Evolutionary conservation across 2,329 filamentous ascomycete genomes (phyloP).

Genomic region (Rhexocercosporidium sp.): DNA sequence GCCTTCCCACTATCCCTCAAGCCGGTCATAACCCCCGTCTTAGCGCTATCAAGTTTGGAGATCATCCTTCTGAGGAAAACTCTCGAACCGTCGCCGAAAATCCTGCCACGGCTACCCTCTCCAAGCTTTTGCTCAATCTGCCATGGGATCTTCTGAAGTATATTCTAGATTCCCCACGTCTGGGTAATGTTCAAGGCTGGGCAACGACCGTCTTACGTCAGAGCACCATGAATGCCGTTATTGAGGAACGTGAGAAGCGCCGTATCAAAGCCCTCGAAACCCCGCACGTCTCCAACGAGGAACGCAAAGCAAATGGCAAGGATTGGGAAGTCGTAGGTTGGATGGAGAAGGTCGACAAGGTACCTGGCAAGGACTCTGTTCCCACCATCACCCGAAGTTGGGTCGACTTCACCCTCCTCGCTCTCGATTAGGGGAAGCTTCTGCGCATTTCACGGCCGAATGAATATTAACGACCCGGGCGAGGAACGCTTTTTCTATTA

Average conservation of each 20-base stretch:
- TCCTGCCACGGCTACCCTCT: slow-evolving; percentile 54
- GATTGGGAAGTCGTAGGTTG: slow-evolving; percentile 43
- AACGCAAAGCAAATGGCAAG: slow-evolving; percentile 35
- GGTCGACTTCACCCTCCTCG: slow-evolving; percentile 34
- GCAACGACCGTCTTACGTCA: slow-evolving; percentile 52
- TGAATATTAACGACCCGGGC: slow-evolving; percentile 18
- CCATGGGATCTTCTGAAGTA: slow-evolving; percentile 71
- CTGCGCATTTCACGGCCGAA: slow-evolving; percentile 5
- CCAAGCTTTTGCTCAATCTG: slow-evolving; percentile 71
- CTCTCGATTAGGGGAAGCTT: slow-evolving; percentile 10
- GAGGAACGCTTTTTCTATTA: slow-evolving; percentile 19
- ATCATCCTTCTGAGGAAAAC: slow-evolving; percentile 51
- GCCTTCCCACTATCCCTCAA: slow-evolving; percentile 47
- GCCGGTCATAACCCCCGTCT: slow-evolving; percentile 56
- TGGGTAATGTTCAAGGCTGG: slow-evolving; percentile 58
- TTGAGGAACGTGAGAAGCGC: slow-evolving; percentile 62
- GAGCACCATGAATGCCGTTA: slow-evolving; percentile 54
- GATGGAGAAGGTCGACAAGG: slow-evolving; percentile 39
- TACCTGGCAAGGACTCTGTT: slow-evolving; percentile 31
- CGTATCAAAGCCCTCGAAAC: slow-evolving; percentile 44
- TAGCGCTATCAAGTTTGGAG: slow-evolving; percentile 73
- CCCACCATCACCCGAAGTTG: slow-evolving; percentile 35
- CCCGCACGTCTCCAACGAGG: slow-evolving; percentile 34
- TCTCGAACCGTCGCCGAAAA: slow-evolving; percentile 39
- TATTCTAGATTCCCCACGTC: slow-evolving; percentile 64